A percentile compares a stretch with the other conserved stretches of the same genome.
Conservation (phyloP, 1,284 basidiomycete species). For the Ceratobasidium sp. region DNA sequence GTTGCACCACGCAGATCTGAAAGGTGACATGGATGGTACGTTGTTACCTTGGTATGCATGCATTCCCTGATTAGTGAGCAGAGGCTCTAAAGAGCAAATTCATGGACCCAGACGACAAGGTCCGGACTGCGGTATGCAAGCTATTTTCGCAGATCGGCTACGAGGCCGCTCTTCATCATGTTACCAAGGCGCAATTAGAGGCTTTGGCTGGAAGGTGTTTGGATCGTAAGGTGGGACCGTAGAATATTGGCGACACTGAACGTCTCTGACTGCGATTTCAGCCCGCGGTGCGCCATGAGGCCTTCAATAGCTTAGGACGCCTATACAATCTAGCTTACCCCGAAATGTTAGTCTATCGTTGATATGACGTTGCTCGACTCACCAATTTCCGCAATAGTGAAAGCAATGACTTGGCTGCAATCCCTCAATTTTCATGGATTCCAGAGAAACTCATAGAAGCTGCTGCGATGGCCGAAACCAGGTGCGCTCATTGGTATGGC, state of each 20-base stretch:
- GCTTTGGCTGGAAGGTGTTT: conserved; percentile 73
- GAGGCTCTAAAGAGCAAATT: conserved; percentile 73
- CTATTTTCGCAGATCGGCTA: conserved; percentile 87
- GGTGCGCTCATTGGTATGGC: conserved; percentile 52
- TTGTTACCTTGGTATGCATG: conserved; percentile 41
- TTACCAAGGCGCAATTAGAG: conserved; percentile 68
- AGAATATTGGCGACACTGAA: background rate
- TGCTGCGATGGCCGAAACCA: conserved; percentile 60
- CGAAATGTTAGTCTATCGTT: conserved; percentile 72
- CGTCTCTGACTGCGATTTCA: conserved; percentile 51
- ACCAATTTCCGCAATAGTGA: conserved; percentile 63
- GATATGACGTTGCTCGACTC: too few relatives aligned
- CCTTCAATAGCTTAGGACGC: conserved; percentile 77
- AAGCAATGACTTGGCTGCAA: conserved; percentile 73
- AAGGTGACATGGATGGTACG: conserved; percentile 73
- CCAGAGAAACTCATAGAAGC: conserved; percentile 74
- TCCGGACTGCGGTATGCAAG: conserved; percentile 84
- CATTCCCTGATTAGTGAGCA: conserved; percentile 45
- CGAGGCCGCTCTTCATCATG: conserved; percentile 85
- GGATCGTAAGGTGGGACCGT: conserved; percentile 78
- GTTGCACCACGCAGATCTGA: conserved; percentile 69
- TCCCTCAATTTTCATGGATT: conserved; percentile 92
- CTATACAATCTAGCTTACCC: conserved; percentile 84
- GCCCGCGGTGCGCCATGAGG: conserved; percentile 81
- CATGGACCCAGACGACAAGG: conserved; percentile 88